Evolutionary conservation across 345 rosid species (phyloP).

Genomic region (Arabis alpina): DNA sequence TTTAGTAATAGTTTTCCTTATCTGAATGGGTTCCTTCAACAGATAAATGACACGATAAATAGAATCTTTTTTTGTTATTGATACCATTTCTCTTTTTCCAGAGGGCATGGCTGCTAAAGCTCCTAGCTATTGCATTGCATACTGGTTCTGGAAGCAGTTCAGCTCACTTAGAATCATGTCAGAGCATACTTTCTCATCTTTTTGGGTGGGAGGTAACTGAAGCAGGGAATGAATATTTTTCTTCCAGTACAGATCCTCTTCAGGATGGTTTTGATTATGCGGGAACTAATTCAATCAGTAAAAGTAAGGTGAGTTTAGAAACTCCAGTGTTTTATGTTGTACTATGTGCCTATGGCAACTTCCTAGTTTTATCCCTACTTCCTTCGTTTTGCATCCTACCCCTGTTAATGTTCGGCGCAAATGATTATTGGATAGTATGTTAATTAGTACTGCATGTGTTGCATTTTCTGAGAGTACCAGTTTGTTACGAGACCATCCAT

Average conservation of each 20-base stretch:
- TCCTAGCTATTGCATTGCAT: conserved; percentile 85
- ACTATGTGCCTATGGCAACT: conserved; percentile 47
- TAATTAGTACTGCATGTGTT: conserved; percentile 20
- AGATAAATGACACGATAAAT: conserved; percentile 14
- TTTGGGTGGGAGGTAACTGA: conserved; percentile 65
- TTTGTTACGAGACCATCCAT: conserved; percentile 20
- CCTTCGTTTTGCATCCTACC: conserved; percentile 3
- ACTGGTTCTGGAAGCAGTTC: conserved; percentile 63
- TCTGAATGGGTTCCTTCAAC: conserved; percentile 13
- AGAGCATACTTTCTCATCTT: conserved; percentile 76
- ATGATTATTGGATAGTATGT: conserved; percentile 2
- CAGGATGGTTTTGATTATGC: conserved; percentile 52
- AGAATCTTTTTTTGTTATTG: conserved; percentile 11
- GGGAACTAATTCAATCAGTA: conserved; percentile 64
- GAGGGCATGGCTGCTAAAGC: conserved; percentile 98
- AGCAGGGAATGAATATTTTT: conserved; percentile 44
- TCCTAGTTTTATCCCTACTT: conserved; percentile 7
- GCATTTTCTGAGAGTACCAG: conserved; percentile 18
- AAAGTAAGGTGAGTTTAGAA: conserved; percentile 68
- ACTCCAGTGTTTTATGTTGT: conserved; percentile 20
- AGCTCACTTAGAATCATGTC: conserved; percentile 72
- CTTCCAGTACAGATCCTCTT: conserved; percentile 50
- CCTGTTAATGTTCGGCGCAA: conserved; percentile 8
- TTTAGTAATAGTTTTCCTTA: not conserved
- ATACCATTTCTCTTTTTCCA: conserved; percentile 38